phyloP scores from a whole-genome alignment of 331 rosid genomes.

The Quercus tomentella region DNA sequence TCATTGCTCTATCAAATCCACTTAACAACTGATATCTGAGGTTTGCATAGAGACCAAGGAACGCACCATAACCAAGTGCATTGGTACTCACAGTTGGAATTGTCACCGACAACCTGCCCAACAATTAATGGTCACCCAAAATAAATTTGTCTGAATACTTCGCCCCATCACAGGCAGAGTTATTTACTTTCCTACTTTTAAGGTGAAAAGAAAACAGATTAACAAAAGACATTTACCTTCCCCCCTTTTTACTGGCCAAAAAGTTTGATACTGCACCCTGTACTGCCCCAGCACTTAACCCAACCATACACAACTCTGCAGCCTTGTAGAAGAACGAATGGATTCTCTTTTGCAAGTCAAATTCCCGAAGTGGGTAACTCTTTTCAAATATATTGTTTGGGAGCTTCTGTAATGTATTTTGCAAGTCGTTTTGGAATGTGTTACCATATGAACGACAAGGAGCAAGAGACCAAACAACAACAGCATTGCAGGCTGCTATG shows the following conservation, averaged over 20 bases:
- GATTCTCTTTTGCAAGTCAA: conserved; percentile 74
- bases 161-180: conserved; percentile 2
- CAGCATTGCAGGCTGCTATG: conserved; percentile 85
- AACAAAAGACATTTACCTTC: conserved; percentile 46
- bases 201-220: background rate
- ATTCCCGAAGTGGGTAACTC: conserved; percentile 88
- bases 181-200: background rate
- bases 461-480: conserved; percentile 96
- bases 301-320: conserved; percentile 91
- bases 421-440: conserved; percentile 80
- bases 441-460: conserved; percentile 93
- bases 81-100: conserved; percentile 68
- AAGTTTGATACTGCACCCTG: conserved; percentile 71
- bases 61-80: conserved; percentile 91
- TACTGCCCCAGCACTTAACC: conserved; percentile 78
- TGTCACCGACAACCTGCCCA: conserved; percentile 73
- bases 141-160: conserved; percentile 20
- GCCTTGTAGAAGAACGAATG: conserved; percentile 88
- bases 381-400: conserved; percentile 90
- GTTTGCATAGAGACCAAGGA: conserved; percentile 90
- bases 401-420: conserved; percentile 92
- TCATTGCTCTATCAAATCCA: conserved; percentile 81
- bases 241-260: conserved; percentile 65
- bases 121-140: conserved; percentile 11
- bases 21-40: conserved; percentile 81